These are phyloP conservation scores for Plantago coronopus DNA, from an alignment of 305 asterid species.

Conservation along the genomic window DNA sequence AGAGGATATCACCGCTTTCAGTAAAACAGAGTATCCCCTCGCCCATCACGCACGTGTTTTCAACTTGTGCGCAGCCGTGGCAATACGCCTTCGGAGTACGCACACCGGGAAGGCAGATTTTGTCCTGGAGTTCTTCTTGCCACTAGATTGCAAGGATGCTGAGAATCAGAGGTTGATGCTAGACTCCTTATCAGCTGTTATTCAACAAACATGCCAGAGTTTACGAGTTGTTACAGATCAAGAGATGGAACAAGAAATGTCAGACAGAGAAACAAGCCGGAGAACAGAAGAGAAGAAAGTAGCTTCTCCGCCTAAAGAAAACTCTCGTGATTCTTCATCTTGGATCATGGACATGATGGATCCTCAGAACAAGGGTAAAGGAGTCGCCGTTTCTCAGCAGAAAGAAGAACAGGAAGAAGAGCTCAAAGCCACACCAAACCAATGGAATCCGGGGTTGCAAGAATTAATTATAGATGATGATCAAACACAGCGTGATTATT, in stretches of 20 bases:
- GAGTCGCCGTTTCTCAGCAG: constrained; percentile 34
- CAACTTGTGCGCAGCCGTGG: constrained; percentile 50
- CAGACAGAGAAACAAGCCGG: constrained; percentile 23
- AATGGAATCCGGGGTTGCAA: constrained; percentile 31
- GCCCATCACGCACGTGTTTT: constrained; percentile 61
- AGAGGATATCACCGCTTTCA: constrained; percentile 45
- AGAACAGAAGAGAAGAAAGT: constrained; percentile 12
- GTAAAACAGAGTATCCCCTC: constrained; percentile 70
- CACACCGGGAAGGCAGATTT: constrained; percentile 58
- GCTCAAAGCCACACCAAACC: constrained; percentile 37
- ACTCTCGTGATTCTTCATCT: constrained; percentile 35
- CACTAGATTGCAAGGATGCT: constrained; percentile 48
- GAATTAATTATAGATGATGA: constrained; percentile 31
- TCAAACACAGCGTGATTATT: constrained; percentile 30
- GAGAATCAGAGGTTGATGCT: constrained; percentile 59
- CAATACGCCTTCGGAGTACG: constrained; percentile 67
- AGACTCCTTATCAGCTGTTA: constrained; percentile 54
- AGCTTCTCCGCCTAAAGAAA: constrained; percentile 25
- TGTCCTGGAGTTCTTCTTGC: constrained; percentile 76
- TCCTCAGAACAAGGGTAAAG: constrained; percentile 49
- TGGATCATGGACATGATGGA: constrained; percentile 45
- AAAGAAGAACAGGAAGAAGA: constrained; percentile 43
- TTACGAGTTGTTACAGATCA: constrained; percentile 56
- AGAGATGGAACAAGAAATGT: constrained; percentile 51
- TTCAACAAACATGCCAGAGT: constrained; percentile 56